A percentile compares a stretch with the other conserved stretches of the same genome.
Conservation (phyloP, 2,329 filamentous ascomycete genomes). For the Ophiocordyceps camponoti-floridani region DNA sequence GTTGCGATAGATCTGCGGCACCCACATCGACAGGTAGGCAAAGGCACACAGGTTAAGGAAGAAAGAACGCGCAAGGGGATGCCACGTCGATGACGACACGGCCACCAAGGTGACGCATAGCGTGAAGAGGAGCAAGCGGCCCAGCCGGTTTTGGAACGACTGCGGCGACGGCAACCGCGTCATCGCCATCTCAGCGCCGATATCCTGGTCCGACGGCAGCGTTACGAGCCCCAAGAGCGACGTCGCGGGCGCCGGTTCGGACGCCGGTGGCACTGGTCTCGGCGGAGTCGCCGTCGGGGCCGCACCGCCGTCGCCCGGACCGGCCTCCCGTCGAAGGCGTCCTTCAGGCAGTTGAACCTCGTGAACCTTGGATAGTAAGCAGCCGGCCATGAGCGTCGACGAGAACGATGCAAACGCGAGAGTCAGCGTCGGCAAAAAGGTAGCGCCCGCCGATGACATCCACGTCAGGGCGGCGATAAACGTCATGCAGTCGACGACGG, state of each 20-base stretch:
- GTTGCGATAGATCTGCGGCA: constrained; percentile 84
- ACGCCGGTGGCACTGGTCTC: constrained; percentile 13
- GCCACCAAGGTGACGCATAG: constrained; percentile 38
- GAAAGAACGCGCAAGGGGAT: constrained; percentile 30
- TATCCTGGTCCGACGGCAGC: constrained; percentile 38
- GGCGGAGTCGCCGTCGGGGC: constrained; percentile 10
- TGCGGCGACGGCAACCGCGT: constrained; percentile 14
- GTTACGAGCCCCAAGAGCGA: constrained; percentile 3
- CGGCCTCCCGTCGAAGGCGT: constrained; percentile 26
- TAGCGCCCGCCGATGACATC: constrained; percentile 36
- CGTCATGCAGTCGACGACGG: constrained; percentile 42
- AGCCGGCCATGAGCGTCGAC: constrained; percentile 36
- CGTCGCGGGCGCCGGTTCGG: constrained; percentile 20
- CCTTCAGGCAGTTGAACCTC: constrained; percentile 38
- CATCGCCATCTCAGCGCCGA: constrained; percentile 40
- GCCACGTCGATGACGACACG: constrained; percentile 43
- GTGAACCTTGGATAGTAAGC: constrained; percentile 41
- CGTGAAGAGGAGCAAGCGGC: constrained; percentile 37
- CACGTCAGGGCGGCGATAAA: constrained; percentile 37
- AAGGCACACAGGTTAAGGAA: constrained; percentile 50
- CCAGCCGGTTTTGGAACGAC: constrained; percentile 37
- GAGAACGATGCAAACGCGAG: constrained; percentile 33
- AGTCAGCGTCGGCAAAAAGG: constrained; percentile 36
- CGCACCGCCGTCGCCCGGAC: constrained; percentile 4
- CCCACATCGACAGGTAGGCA: constrained; percentile 76